Evolutionary conservation across 2,329 filamentous ascomycete genomes (phyloP).

Genomic region (Botrytis medusae): DNA sequence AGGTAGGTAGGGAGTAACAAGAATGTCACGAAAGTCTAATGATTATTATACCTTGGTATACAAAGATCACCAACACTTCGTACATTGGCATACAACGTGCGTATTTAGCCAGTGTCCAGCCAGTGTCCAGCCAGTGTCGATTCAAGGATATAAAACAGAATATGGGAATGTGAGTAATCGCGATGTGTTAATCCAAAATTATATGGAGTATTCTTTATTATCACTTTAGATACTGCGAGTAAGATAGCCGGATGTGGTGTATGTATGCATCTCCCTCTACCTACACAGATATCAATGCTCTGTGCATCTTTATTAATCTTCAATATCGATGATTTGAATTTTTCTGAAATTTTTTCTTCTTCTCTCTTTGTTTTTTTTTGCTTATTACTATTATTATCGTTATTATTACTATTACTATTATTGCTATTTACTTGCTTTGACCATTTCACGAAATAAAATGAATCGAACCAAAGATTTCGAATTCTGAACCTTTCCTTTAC

Average conservation of each 20-base stretch:
- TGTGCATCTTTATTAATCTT: background rate
- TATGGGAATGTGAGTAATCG: background rate
- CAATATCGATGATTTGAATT: background rate
- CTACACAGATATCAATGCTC: background rate
- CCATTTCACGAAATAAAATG: conserved; percentile 6
- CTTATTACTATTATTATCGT: background rate
- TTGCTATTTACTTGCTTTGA: conserved; percentile 7
- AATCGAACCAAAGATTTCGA: background rate
- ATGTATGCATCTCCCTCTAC: background rate
- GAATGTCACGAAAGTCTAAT: too few relatives aligned
- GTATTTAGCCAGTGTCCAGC: background rate
- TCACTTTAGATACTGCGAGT: background rate
- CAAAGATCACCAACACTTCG: background rate
- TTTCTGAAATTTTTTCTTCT: background rate
- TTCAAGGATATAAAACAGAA: background rate
- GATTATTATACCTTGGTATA: background rate
- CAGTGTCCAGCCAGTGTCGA: background rate
- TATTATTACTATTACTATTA: background rate
- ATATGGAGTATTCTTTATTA: background rate
- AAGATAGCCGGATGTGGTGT: background rate
- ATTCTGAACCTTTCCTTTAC: background rate
- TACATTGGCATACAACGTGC: background rate
- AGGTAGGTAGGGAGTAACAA: background rate
- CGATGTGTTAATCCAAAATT: conserved; percentile 6
- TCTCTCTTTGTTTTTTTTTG: background rate